These are phyloP conservation scores for Beverwykella pulmonaria DNA, from an alignment of 495 filamentous ascomycete species.

Conservation along the genomic window DNA sequence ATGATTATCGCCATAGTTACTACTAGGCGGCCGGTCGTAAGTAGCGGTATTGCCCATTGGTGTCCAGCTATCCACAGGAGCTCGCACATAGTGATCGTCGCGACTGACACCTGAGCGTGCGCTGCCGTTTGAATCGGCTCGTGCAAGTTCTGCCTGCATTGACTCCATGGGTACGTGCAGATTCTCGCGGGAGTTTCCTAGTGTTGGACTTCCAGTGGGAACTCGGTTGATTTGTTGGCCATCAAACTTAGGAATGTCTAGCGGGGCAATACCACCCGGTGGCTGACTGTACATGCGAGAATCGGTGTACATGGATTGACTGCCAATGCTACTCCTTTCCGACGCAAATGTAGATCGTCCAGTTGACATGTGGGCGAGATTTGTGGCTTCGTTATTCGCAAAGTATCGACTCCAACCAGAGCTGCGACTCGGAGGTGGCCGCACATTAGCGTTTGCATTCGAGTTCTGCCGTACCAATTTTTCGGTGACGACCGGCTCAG, in stretches of 20 bases:
- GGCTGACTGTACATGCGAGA: conserved; percentile 47
- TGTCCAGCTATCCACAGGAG: conserved; percentile 31
- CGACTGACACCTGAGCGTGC: conserved; percentile 24
- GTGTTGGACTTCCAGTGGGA: conserved; percentile 66
- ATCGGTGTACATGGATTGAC: conserved; percentile 58
- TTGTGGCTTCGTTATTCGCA: conserved; percentile 54
- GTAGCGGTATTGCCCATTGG: conserved; percentile 19
- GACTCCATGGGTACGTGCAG: conserved; percentile 30
- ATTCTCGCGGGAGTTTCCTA: conserved; percentile 50
- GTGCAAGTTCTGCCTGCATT: conserved; percentile 53
- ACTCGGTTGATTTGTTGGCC: conserved; percentile 62
- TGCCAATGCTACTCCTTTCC: conserved; percentile 44
- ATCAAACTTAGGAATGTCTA: conserved; percentile 51
- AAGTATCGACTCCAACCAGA: conserved; percentile 67
- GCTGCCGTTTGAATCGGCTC: conserved; percentile 36
- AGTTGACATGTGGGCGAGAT: conserved; percentile 46
- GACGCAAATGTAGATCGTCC: conserved; percentile 43
- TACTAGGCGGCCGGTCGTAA: conserved; percentile 57
- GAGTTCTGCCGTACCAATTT: conserved; percentile 19
- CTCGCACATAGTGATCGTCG: conserved; percentile 20
- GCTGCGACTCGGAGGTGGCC: conserved; percentile 49
- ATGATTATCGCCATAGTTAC: conserved; percentile 39
- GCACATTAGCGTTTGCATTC: not conserved
- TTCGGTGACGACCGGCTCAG: conserved; percentile 9
- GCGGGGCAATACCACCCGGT: conserved; percentile 58